Conservation (phyloP, 768 basidiomycete species). For the Boletus rubescentipes region DNA sequence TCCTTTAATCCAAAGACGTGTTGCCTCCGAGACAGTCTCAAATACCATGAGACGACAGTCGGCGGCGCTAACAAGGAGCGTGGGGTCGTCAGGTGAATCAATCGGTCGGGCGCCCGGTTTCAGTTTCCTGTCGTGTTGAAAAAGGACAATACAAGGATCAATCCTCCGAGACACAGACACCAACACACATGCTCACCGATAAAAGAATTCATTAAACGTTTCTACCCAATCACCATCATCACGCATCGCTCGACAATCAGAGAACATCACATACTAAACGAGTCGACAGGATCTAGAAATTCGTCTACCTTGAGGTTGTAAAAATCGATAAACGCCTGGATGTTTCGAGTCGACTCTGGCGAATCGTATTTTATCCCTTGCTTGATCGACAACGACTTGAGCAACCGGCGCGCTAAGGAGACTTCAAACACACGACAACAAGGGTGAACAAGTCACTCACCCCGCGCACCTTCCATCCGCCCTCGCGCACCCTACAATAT, state of each 20-base stretch:
- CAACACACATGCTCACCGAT: constrained; percentile 43
- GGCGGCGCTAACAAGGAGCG: constrained; percentile 81
- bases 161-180: not conserved
- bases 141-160: not conserved
- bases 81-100: constrained; percentile 69
- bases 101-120: constrained; percentile 79
- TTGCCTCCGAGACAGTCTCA: constrained; percentile 81
- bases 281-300: constrained; percentile 76
- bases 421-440: not conserved
- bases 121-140: constrained; percentile 63
- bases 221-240: constrained; percentile 41
- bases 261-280: constrained; percentile 64
- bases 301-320: constrained; percentile 82
- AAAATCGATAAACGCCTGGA: constrained; percentile 86
- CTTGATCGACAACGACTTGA: constrained; percentile 90
- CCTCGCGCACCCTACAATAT: constrained; percentile 67
- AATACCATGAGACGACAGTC: constrained; percentile 98
- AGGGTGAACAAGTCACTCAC: constrained; percentile 39
- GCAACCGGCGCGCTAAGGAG: constrained; percentile 52
- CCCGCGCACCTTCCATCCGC: constrained; percentile 85
- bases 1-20: constrained; percentile 94
- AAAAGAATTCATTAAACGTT: constrained; percentile 94
- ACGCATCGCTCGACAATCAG: not conserved
- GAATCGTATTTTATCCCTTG: constrained; percentile 93
- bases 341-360: constrained; percentile 80